Conservation (phyloP, 495 filamentous ascomycete species). For the Aspergillus baeticus region DNA sequence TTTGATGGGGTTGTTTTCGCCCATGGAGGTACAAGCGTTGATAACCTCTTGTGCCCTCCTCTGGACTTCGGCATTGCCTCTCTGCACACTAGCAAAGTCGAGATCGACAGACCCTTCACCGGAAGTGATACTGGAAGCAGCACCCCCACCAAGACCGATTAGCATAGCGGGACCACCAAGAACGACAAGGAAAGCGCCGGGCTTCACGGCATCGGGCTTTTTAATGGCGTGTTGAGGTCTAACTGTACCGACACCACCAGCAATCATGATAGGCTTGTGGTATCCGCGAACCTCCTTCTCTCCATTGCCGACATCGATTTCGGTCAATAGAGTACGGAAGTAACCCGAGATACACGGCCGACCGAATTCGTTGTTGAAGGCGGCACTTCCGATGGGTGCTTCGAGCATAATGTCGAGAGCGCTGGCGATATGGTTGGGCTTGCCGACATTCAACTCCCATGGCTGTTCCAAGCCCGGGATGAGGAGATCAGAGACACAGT, state of each 20-base stretch:
- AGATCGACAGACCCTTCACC: conserved; percentile 86
- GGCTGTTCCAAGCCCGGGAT: conserved; percentile 79
- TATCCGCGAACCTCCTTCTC: conserved; percentile 79
- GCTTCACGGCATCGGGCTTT: conserved; percentile 67
- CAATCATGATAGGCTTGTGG: conserved; percentile 99
- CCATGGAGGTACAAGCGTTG: conserved; percentile 84
- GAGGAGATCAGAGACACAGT: conserved; percentile 88
- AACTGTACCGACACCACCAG: conserved; percentile 95
- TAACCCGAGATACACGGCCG: conserved; percentile 86
- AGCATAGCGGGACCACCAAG: conserved; percentile 96
- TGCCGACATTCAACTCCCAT: conserved; percentile 91
- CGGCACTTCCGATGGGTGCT: conserved; percentile 88
- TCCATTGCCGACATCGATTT: conserved; percentile 58
- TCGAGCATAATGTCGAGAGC: conserved; percentile 96
- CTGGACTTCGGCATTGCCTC: conserved; percentile 91
- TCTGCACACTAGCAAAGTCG: conserved; percentile 94
- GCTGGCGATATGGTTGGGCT: conserved; percentile 87
- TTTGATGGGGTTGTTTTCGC: conserved; percentile 79
- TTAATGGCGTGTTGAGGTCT: conserved; percentile 89
- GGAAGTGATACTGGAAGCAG: conserved; percentile 85
- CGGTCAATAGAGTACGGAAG: conserved; percentile 81
- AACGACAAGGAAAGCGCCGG: conserved; percentile 85
- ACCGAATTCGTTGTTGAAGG: conserved; percentile 98
- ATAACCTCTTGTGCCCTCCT: conserved; percentile 95
- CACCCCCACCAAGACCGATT: conserved; percentile 92